These are phyloP conservation scores for Nemania sp. DNA, from an alignment of 2,329 filamentous ascomycete genomes.

Conservation along the genomic window DNA sequence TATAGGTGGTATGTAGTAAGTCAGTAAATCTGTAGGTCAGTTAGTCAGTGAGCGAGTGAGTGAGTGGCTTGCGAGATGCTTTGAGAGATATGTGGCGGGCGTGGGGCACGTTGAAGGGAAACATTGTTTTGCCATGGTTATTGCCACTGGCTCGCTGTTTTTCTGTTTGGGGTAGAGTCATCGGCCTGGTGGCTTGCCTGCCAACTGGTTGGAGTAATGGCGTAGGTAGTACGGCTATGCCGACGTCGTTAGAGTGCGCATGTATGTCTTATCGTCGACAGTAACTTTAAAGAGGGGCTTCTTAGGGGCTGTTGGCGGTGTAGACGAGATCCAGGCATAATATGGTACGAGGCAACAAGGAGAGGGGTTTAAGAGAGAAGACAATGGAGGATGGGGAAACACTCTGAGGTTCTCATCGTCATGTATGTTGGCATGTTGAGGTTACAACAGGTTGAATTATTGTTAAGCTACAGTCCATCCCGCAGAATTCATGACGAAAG, in stretches of 20 bases:
- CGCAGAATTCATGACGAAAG: neutral
- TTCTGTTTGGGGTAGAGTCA: neutral
- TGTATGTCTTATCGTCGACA: neutral
- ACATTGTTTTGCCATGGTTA: neutral
- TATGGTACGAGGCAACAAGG: neutral
- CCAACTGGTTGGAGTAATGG: neutral
- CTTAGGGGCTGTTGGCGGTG: neutral
- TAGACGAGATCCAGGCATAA: neutral
- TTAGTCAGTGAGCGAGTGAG: neutral
- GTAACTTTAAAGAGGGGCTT: neutral
- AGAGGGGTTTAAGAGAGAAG: neutral
- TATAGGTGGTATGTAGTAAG: neutral
- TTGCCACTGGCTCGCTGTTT: neutral
- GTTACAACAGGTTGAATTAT: neutral
- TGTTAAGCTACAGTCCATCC: neutral
- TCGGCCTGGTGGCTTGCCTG: neutral
- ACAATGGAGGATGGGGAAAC: neutral
- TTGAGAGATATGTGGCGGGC: slow-evolving; percentile 3
- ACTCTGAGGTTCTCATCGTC: neutral
- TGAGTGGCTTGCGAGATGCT: neutral
- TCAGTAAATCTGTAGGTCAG: no score
- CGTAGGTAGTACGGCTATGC: no score
- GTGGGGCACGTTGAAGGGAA: neutral
- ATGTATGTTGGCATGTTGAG: neutral
- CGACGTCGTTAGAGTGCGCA: no score